These are phyloP conservation scores for Penicillium chermesinum DNA, from an alignment of 495 filamentous ascomycete species.

Conservation along the genomic window DNA sequence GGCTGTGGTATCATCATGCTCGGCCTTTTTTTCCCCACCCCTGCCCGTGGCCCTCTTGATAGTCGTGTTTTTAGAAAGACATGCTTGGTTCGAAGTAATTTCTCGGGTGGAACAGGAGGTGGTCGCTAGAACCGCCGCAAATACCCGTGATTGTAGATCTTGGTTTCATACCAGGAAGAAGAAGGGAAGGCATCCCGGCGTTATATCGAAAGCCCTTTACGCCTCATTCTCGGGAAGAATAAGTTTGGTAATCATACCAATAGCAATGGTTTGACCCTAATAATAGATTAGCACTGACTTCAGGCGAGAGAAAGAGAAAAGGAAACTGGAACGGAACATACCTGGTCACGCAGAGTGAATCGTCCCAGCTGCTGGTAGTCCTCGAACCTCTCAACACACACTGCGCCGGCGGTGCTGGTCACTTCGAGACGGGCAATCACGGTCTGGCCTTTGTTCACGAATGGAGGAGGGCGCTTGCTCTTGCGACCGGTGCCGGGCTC, in stretches of 20 bases:
- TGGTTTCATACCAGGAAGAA: constrained; percentile 5
- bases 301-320: constrained; percentile 17
- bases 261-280: constrained; percentile 92
- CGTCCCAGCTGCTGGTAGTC: constrained; percentile 92
- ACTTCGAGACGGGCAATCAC: constrained; percentile 92
- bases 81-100: constrained; percentile 1
- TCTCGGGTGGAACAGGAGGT: background rate
- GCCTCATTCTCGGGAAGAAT: constrained; percentile 43
- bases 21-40: constrained; percentile 20
- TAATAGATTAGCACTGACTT: too few relatives aligned
- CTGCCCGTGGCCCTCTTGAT: constrained; percentile 6
- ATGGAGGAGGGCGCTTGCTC: constrained; percentile 86
- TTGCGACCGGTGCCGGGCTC: constrained; percentile 94
- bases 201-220: constrained; percentile 14
- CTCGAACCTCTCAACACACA: constrained; percentile 90
- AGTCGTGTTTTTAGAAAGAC: constrained; percentile 11
- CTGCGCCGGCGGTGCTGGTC: constrained; percentile 72
- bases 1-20: constrained; percentile 17
- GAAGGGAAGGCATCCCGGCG: background rate
- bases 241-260: constrained; percentile 92
- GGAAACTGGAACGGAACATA: constrained; percentile 31
- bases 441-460: constrained; percentile 85
- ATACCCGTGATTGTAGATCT: constrained; percentile 14
- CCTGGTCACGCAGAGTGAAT: constrained; percentile 93
- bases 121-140: background rate